Evolutionary conservation across 495 filamentous ascomycete genomes (phyloP).

Genomic region (Aspergillus sclerotiicarbonarius): DNA sequence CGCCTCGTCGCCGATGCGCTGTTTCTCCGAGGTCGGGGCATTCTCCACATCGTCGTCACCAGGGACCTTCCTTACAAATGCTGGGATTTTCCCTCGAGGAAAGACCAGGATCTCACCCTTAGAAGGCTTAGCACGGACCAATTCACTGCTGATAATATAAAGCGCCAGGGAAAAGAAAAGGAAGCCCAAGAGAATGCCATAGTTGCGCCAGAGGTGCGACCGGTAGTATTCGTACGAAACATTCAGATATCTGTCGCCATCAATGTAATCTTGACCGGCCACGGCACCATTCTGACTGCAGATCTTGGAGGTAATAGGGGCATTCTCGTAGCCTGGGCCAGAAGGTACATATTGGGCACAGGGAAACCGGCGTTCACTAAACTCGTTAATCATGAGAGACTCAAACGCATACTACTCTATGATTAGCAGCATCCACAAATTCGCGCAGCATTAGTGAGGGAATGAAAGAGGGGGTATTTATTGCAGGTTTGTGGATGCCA

Average conservation of each 20-base stretch:
- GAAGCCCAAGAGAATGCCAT: slow-evolving; percentile 77
- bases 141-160: slow-evolving; percentile 73
- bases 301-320: slow-evolving; percentile 37
- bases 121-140: slow-evolving; percentile 71
- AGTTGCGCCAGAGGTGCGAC: slow-evolving; percentile 72
- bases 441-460: not conserved
- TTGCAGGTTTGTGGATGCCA: no score
- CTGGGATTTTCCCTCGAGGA: slow-evolving; percentile 68
- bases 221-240: slow-evolving; percentile 59
- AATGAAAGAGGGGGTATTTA: not conserved
- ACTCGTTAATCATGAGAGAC: slow-evolving; percentile 88
- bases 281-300: slow-evolving; percentile 64
- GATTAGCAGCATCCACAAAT: slow-evolving; percentile 2
- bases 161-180: slow-evolving; percentile 61
- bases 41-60: slow-evolving; percentile 25
- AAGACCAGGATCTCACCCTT: slow-evolving; percentile 91
- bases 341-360: slow-evolving; percentile 64
- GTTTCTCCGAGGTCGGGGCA: slow-evolving; percentile 39
- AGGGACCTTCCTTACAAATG: slow-evolving; percentile 53
- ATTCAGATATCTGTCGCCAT: slow-evolving; percentile 69
- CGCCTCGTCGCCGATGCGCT: slow-evolving; percentile 1
- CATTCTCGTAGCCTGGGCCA: slow-evolving; percentile 51
- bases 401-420: slow-evolving; percentile 72
- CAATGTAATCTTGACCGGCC: slow-evolving; percentile 52
- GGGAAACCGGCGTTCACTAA: slow-evolving; percentile 59